phyloP scores from a whole-genome alignment of 805 yeast species.

The Starmerella tilneyi region DNA sequence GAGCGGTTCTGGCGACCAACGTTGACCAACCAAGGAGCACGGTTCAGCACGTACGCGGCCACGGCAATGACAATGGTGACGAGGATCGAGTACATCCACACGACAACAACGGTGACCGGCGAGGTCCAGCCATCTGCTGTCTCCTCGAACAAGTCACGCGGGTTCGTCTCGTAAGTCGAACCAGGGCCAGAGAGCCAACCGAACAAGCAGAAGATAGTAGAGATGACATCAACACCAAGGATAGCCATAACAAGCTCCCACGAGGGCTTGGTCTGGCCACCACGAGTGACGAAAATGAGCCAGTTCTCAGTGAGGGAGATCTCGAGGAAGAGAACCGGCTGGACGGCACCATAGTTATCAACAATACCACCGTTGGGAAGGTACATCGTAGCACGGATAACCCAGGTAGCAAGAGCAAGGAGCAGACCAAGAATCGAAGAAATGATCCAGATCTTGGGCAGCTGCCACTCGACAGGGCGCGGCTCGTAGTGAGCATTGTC shows the following conservation, averaged over 20 bases:
- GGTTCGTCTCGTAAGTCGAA: slow-evolving; percentile 28
- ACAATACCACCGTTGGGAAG: slow-evolving; percentile 67
- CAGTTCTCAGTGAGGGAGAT: slow-evolving; percentile 93
- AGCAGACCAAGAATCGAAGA: slow-evolving; percentile 76
- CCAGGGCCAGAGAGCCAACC: slow-evolving; percentile 64
- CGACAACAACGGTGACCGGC: slow-evolving; percentile 84
- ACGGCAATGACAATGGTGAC: slow-evolving; percentile 93
- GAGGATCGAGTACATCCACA: slow-evolving; percentile 92
- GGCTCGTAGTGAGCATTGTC: slow-evolving; percentile 94
- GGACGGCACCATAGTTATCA: slow-evolving; percentile 91
- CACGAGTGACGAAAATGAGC: slow-evolving; percentile 94
- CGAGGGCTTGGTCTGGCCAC: slow-evolving; percentile 97
- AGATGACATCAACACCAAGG: slow-evolving; percentile 77
- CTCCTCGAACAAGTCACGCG: slow-evolving; percentile 40
- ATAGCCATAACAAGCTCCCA: slow-evolving; percentile 97
- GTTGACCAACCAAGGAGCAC: slow-evolving; percentile 29
- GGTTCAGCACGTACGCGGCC: slow-evolving; percentile 70
- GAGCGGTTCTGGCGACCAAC: slow-evolving; percentile 31
- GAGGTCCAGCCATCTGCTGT: slow-evolving; percentile 80
- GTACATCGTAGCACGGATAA: slow-evolving; percentile 87
- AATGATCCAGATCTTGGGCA: slow-evolving; percentile 97
- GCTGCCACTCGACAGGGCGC: slow-evolving; percentile 91
- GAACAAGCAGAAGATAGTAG: slow-evolving; percentile 83
- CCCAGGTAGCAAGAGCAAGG: slow-evolving; percentile 90
- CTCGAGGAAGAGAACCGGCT: slow-evolving; percentile 89